Conservation (phyloP, 1,284 basidiomycete species). For the Leccinum pachyderme region DNA sequence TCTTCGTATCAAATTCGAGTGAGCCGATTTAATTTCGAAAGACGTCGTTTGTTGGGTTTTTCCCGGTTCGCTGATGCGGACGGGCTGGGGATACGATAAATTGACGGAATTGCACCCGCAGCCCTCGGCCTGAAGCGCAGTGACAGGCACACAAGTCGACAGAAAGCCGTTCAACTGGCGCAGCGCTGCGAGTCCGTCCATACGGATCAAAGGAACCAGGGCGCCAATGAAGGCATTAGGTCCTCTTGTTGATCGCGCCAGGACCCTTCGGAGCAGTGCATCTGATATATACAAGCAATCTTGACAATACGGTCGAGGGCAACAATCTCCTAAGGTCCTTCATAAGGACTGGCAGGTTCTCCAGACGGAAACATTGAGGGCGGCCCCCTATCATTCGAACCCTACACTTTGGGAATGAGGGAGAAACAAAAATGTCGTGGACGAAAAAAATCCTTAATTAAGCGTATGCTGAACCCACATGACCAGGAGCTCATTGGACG, state of each 20-base stretch:
- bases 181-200: not conserved
- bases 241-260: not conserved
- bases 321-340: not conserved
- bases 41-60: not conserved
- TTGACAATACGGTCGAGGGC: not conserved
- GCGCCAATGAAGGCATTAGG: not conserved
- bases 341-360: not conserved
- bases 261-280: not conserved
- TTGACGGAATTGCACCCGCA: not conserved
- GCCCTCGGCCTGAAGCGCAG: not conserved
- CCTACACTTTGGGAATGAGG: not conserved
- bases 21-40: not conserved
- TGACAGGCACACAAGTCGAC: not conserved
- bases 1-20: not conserved
- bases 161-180: constrained; percentile 1
- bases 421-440: not conserved
- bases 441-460: not conserved
- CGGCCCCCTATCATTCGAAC: not conserved
- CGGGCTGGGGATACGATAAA: not conserved
- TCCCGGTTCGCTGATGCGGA: not conserved
- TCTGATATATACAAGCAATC: not conserved
- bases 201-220: not conserved
- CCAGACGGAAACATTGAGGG: not conserved
- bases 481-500: no score
- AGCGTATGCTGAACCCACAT: not conserved